phyloP scores from a whole-genome alignment of 192 early-diverging fungal species.

The Coemansia sp. region DNA sequence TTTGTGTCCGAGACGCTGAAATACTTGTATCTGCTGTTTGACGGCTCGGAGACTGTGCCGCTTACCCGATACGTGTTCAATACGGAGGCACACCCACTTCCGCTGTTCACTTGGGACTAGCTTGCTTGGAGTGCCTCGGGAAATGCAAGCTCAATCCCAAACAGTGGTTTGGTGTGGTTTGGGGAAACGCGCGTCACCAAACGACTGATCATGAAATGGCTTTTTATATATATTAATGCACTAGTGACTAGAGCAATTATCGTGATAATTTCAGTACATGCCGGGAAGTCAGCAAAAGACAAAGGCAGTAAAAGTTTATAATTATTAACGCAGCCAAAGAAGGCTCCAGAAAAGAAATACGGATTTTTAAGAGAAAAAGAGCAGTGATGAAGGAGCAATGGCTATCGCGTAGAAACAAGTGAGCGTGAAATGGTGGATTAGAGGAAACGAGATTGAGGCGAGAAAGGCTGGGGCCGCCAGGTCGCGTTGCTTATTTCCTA shows the following conservation, averaged over 20 bases:
- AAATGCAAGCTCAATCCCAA: no score
- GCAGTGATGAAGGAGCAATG: not conserved
- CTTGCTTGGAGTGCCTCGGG: no score
- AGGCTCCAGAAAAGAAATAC: not conserved
- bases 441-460: not conserved
- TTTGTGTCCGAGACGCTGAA: constrained; percentile 93
- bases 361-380: not conserved
- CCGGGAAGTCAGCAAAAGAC: no score
- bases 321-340: no score
- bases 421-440: not conserved
- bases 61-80: constrained; percentile 87
- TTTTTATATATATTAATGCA: no score
- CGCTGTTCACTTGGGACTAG: constrained; percentile 17
- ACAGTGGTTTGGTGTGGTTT: no score
- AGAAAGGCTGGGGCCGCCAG: not conserved
- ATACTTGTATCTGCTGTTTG: constrained; percentile 86
- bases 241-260: no score
- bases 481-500: constrained; percentile 5
- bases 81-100: constrained; percentile 89
- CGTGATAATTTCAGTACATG: no score
- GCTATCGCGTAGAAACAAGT: constrained; percentile 1
- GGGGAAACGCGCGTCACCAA: no score
- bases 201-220: no score
- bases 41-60: constrained; percentile 55
- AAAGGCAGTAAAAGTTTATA: no score